These are phyloP conservation scores for Colletotrichum endophyticum DNA, from an alignment of 2,329 filamentous ascomycete genomes.

Conservation along the genomic window DNA sequence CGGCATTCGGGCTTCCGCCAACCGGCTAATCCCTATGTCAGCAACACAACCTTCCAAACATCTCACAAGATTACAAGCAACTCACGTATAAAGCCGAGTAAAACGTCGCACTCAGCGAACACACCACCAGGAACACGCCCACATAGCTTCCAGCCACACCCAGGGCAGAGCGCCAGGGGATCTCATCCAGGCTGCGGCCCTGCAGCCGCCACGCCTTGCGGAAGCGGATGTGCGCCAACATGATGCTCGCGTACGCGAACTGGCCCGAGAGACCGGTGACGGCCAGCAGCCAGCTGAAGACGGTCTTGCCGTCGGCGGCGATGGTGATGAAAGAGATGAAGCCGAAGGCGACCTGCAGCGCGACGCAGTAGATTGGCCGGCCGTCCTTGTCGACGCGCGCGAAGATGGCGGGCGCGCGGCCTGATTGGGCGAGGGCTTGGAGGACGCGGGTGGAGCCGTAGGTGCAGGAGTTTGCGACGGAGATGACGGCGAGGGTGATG, in stretches of 20 bases:
- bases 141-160: constrained; percentile 82
- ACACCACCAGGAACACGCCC: constrained; percentile 74
- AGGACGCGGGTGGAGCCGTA: constrained; percentile 77
- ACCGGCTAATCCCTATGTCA: constrained; percentile 33
- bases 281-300: constrained; percentile 68
- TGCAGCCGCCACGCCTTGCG: constrained; percentile 74
- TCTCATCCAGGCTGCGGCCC: constrained; percentile 72
- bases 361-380: constrained; percentile 71
- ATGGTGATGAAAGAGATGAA: constrained; percentile 74
- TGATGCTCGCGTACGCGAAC: background rate
- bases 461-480: constrained; percentile 78
- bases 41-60: constrained; percentile 52
- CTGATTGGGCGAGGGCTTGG: constrained; percentile 73
- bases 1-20: constrained; percentile 47
- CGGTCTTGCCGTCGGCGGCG: constrained; percentile 33
- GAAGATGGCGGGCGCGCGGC: constrained; percentile 74
- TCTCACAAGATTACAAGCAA: constrained; percentile 77
- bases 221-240: constrained; percentile 77
- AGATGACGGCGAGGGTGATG: constrained; percentile 78
- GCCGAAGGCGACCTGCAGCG: constrained; percentile 64
- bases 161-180: constrained; percentile 81
- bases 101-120: constrained; percentile 83
- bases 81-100: constrained; percentile 37
- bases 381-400: constrained; percentile 72
- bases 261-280: constrained; percentile 67